Base-by-base conservation (phyloP, 164 flowering plant genomes). In the Annona squamosa region DNA sequence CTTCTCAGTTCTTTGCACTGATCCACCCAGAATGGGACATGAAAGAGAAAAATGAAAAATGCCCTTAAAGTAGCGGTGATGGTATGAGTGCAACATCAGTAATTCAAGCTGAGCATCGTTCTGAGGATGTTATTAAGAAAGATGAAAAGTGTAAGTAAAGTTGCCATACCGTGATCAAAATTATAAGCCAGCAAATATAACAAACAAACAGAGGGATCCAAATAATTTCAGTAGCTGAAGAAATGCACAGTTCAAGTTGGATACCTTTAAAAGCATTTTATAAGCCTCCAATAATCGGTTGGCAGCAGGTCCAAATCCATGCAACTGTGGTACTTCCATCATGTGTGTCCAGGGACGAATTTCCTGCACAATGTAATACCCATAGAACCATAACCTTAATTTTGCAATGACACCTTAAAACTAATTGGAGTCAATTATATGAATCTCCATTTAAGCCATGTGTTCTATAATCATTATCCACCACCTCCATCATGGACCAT, bases 241-340 rank as follows among this genome's bases (percentile, higher is more conserved):
- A 52, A 16, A 52, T 52, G 9, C 59, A 52, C 13, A 52, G 59
- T 52, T 52, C 59, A 9, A 52, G 9, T 52, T 52, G 59, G 13
- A 42, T 86, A 92, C 98, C 98, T 94, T 94, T 79, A 89, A 76
- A 70, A 94, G 95, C 91, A 87, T 90, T 75, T 94, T 91, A 80
- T 94, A 94, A 71, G 99, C 98, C 80, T 94, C 99, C 79, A 95
- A 76, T 79, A 95, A 81, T 65, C 92, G 92, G 78, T 92, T 88
- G 71, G 99, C 98, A 76, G 98, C 98, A 72, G 99, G 99, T 13
- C 98, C 99, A 88, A 95, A 95, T 63, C 99, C 99, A 84, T 92
- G 99, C 76, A 95, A 89, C 78, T 95, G 97, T 4, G 99, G 99
- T 6, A 93, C 98, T 82, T 95, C 99, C 99, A 95, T 91, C 99